Evolutionary conservation across 371 early-diverging fungal genomes (phyloP).

Genomic region (Saksenaea vasiformis): DNA sequence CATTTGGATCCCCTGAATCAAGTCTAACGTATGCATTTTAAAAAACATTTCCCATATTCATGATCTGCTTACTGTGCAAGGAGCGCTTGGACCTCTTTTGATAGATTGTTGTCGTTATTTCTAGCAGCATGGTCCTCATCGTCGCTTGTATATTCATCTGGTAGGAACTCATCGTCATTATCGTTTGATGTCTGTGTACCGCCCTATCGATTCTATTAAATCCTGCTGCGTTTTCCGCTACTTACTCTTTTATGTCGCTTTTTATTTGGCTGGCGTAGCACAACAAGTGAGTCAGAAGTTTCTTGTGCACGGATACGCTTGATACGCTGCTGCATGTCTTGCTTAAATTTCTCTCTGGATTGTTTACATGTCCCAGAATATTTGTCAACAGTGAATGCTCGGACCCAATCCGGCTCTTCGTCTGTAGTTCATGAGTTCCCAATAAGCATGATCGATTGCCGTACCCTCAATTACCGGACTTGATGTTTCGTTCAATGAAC

Average conservation of each 20-base stretch:
- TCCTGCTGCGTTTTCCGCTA: not conserved
- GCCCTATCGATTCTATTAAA: not conserved
- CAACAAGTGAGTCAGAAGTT: not conserved
- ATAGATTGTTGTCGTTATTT: conserved; percentile 31
- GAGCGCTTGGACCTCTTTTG: conserved; percentile 58
- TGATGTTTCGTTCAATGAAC: conserved; percentile 12
- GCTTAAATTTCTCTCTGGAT: conserved; percentile 3
- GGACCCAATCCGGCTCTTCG: conserved; percentile 52
- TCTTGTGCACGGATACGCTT: conserved; percentile 28
- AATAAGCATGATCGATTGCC: conserved; percentile 1
- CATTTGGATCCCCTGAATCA: conserved; percentile 15
- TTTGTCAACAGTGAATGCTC: conserved; percentile 19
- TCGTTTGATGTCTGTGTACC: not conserved
- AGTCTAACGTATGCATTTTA: not conserved
- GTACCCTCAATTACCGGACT: not conserved
- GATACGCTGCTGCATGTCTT: conserved; percentile 31
- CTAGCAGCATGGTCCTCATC: conserved; percentile 28
- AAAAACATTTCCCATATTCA: conserved; percentile 14
- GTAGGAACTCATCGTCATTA: conserved; percentile 51
- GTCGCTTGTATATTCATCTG: conserved; percentile 72
- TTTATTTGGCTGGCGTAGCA: not conserved
- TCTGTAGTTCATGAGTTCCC: not conserved
- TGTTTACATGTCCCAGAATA: not conserved
- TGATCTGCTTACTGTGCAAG: conserved; percentile 47
- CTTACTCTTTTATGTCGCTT: conserved; percentile 6